Conservation (phyloP, 2,329 filamentous ascomycete genomes). For the Penicillium sp. region DNA sequence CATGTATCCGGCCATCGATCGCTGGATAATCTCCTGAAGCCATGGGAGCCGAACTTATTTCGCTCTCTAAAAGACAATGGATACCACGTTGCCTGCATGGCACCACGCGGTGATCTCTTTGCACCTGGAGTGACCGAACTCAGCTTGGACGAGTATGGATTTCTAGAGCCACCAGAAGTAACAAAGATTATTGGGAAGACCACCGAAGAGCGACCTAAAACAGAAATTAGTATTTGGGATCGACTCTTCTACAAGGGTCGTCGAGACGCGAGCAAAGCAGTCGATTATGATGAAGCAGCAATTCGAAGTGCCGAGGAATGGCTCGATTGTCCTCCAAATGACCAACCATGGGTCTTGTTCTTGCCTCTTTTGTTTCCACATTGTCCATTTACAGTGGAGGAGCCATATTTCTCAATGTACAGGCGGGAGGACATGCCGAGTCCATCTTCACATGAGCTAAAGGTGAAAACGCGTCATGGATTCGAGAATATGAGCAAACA, state of each 20-base stretch:
- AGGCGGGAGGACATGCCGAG: slow-evolving; percentile 35
- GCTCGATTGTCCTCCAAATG: slow-evolving; percentile 48
- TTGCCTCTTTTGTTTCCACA: slow-evolving; percentile 43
- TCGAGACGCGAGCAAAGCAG: slow-evolving; percentile 39
- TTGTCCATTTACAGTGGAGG: slow-evolving; percentile 54
- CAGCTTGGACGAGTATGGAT: slow-evolving; percentile 52
- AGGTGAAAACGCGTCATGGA: not conserved
- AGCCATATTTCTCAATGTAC: slow-evolving; percentile 55
- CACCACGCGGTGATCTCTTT: slow-evolving; percentile 38
- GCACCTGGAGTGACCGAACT: slow-evolving; percentile 50
- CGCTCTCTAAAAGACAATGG: slow-evolving; percentile 47
- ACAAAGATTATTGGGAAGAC: not conserved
- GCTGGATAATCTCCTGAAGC: slow-evolving; percentile 54
- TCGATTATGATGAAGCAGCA: slow-evolving; percentile 53
- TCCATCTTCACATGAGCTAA: slow-evolving; percentile 11
- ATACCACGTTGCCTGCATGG: slow-evolving; percentile 54
- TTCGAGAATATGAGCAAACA: not conserved
- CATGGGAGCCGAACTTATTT: slow-evolving; percentile 55
- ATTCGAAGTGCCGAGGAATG: slow-evolving; percentile 49
- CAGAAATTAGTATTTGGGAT: slow-evolving; percentile 14
- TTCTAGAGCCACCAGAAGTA: slow-evolving; percentile 31
- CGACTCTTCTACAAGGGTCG: slow-evolving; percentile 42
- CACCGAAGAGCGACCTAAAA: slow-evolving; percentile 38
- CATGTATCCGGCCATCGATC: slow-evolving; percentile 53
- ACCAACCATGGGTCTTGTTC: slow-evolving; percentile 19